These are phyloP conservation scores for Pestalotiopsis sp. DNA, from an alignment of 2,329 filamentous ascomycete species.

Conservation along the genomic window DNA sequence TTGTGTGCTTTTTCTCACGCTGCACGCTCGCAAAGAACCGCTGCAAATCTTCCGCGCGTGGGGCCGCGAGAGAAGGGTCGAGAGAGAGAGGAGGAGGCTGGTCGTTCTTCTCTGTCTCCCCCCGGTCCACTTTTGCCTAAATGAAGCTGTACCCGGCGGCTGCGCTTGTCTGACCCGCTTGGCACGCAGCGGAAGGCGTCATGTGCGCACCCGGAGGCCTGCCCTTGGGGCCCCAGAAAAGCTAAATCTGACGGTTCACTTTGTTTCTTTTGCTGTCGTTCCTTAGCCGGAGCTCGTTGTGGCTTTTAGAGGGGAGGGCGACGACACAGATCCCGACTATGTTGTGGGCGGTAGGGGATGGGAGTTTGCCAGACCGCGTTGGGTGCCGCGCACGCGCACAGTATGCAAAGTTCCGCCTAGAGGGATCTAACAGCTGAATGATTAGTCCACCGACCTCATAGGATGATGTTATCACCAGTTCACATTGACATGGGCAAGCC, in stretches of 20 bases:
- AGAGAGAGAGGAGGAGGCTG: too few relatives aligned
- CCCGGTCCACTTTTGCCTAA: background rate
- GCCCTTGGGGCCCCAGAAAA: background rate
- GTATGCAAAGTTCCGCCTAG: background rate
- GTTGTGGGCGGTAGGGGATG: background rate
- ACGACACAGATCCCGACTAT: background rate
- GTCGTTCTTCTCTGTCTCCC: background rate
- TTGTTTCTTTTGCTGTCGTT: background rate
- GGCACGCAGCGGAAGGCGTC: background rate
- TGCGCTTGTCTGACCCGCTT: background rate
- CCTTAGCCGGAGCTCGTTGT: background rate
- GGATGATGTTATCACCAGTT: background rate
- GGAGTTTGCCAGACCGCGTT: background rate
- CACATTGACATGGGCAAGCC: background rate
- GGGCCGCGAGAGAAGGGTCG: background rate
- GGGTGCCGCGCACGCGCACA: background rate
- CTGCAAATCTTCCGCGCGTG: background rate
- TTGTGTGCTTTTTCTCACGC: background rate
- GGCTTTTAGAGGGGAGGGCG: background rate
- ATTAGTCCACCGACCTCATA: background rate
- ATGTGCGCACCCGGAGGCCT: background rate
- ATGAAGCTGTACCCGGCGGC: slow-evolving; percentile 3
- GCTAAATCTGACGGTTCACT: background rate
- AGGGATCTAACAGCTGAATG: background rate
- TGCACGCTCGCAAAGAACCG: background rate